Evolutionary conservation across 2,329 filamentous ascomycete genomes (phyloP), one percentile per base, ranked within the genome.

Genomic region (Lecanoromycetidae sp.): DNA sequence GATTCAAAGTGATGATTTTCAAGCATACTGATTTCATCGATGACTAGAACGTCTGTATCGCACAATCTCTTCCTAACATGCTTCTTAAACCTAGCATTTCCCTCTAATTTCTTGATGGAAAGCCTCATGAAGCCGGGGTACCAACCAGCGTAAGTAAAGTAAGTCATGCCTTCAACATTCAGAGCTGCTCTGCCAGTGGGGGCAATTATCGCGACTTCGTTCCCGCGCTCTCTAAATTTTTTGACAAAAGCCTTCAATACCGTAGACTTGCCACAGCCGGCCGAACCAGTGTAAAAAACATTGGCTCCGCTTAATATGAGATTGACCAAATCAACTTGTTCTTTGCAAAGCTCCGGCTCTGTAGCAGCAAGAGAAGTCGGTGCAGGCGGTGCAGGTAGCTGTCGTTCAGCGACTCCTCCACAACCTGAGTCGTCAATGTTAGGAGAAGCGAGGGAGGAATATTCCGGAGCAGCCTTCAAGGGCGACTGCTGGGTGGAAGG

Each of bases 1-100:
- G 75, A 67, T 49, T 75, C 69, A 23, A 79, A 71, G 39, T 71
- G 64, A 5, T 68, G 57, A 45, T 71, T 75, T 41, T 78, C 74
- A 0, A 81, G 66, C 79, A 82, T 82, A 52, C 72, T 77, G 48
- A 83, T 75, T 59, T 82, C 79, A 54, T 82, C 78, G 13, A 82
- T 75, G 20, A 82, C 68, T 1, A 82, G 64, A 0, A 79, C 71
- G 41, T 80, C 66, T 0, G 71, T 76, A 0, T 58, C 26, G 0
- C 17, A 55, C 1, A 77, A 58, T 0, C 70, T 63, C 1, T 63
- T 57, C 19, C 52, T 58, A 0, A 65, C 56, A 2, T 60, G 56
- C 8, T 62, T 62, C 7, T 59, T 62, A 20, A 61, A 58, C n/a
- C n/a, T n/a, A 0, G 66, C 64, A 1, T 37, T 55, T 0, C 27